A percentile compares a stretch with the other conserved stretches of the same genome.
phyloP scores from a whole-genome alignment of 139 green algal species.

The Tetraselmis striata region DNA sequence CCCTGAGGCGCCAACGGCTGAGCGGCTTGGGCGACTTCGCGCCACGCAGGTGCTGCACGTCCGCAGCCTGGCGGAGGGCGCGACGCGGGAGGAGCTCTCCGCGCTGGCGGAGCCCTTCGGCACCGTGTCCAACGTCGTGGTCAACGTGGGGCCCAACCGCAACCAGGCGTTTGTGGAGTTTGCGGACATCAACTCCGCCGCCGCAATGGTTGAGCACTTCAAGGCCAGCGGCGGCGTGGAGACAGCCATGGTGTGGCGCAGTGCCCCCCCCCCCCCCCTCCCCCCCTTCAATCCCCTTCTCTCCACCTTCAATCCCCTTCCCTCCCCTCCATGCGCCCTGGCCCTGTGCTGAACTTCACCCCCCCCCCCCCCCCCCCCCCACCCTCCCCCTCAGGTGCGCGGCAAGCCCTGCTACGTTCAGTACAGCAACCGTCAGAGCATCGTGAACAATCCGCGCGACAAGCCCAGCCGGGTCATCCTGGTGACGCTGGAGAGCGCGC shows the following conservation, averaged over 20 bases:
- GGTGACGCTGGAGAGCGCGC: conserved; percentile 38
- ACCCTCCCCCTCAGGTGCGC: conserved; percentile 42
- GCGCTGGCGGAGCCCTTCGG: conserved; percentile 52
- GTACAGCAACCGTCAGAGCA: conserved; percentile 59
- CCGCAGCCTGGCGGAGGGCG: conserved; percentile 60
- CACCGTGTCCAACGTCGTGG: conserved; percentile 43
- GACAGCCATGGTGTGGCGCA: conserved; percentile 38
- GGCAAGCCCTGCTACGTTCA: conserved; percentile 61
- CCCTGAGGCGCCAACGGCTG: too few relatives aligned
- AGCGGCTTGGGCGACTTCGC: too few relatives aligned
- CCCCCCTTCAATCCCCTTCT: too few relatives aligned
- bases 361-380: too few relatives aligned
- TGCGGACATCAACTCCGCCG: conserved; percentile 38
- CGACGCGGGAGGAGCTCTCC: conserved; percentile 41
- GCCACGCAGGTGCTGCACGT: conserved; percentile 69
- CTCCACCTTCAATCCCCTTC: too few relatives aligned
- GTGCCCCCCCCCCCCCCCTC: conserved; percentile 2
- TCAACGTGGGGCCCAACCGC: conserved; percentile 51
- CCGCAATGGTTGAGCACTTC: conserved; percentile 59
- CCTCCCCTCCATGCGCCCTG: conserved; percentile 10
- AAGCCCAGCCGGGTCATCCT: conserved; percentile 41
- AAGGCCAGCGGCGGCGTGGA: conserved; percentile 34
- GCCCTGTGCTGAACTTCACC: too few relatives aligned
- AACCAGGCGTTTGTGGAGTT: conserved; percentile 74
- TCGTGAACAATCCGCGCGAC: conserved; percentile 32